Base-by-base conservation (phyloP, 495 filamentous ascomycete genomes). In the Trichoderma parareesei region DNA sequence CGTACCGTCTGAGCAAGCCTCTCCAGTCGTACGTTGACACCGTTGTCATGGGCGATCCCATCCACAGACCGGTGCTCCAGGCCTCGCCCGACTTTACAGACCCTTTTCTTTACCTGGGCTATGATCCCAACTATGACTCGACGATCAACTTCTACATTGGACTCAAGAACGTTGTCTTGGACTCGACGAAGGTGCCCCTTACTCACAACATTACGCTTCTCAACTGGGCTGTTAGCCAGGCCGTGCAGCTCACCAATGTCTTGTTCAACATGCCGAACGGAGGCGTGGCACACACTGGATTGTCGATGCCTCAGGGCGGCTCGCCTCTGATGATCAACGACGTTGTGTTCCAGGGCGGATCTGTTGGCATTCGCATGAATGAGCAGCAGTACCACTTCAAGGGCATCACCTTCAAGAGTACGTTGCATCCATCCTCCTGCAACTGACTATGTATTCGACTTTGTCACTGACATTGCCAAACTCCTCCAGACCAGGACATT, bases 121-220 rank as follows among this genome's bases (percentile, higher is more conserved):
- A 76, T 48, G 70, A 77, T 64, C 68, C 70, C 57, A 73, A 74
- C 68, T 78, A 72, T 66, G 71, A 75, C 18, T 73, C 82, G 0
- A 90, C 87, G 14, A 90, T 87, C 67, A 83, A 87, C 20, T 92
- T 92, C 73, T 91, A 81, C 69, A 76, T 88, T 60, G 86, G 88
- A 63, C 79, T 92, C 65, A 79, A 86, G 38, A 91, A 92, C 66
- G 76, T 92, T 43, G 79, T 88, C 61, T 74, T 92, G 16, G 90
- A 92, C 70, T 80, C 82, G 62, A 91, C 87, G 7, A 73, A 67
- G 5, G 79, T 91, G 44, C 76, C 78, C 18, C 78, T 82, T 5
- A 77, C 76, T 14, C 69, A 67, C 49, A 61, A 66, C 1, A 67
- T 82, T 11, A 69, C 70, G 13, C 69, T 78, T 5, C 69, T 81